phyloP scores from a whole-genome alignment of 305 asterid genomes.

The Rubia balearica region DNA sequence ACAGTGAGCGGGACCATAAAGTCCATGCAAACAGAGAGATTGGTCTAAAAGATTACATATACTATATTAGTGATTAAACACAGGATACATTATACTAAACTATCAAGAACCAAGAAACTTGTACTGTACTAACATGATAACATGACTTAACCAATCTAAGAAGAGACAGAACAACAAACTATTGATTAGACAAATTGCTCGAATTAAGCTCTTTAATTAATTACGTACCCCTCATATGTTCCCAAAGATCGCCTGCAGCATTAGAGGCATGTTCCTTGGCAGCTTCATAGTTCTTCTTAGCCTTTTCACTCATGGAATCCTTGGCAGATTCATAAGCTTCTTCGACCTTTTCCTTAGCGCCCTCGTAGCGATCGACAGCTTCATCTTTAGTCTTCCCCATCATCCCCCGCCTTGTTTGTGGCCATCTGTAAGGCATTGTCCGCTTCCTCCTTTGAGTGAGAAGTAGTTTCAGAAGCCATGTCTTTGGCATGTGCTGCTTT shows the following conservation, averaged over 20 bases:
- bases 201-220: slow-evolving; percentile 22
- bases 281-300: slow-evolving; percentile 29
- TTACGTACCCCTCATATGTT: slow-evolving; percentile 19
- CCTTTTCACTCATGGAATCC: slow-evolving; percentile 28
- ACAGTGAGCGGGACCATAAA: no score
- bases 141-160: neutral
- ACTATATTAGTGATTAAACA: neutral
- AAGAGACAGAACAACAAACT: neutral
- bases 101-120: neutral
- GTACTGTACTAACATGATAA: neutral
- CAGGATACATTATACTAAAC: neutral
- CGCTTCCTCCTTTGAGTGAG: slow-evolving; percentile 15
- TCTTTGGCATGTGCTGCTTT: slow-evolving; percentile 17
- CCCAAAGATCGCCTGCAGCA: slow-evolving; percentile 40
- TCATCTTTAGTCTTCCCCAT: slow-evolving; percentile 19
- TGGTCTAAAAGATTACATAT: neutral
- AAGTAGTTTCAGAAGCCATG: slow-evolving; percentile 17
- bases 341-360: slow-evolving; percentile 20
- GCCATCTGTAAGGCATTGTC: slow-evolving; percentile 22
- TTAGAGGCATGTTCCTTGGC: slow-evolving; percentile 48
- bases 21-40: neutral
- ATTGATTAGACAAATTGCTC: slow-evolving; percentile 11
- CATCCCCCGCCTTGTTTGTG: slow-evolving; percentile 23
- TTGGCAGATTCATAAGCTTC: slow-evolving; percentile 30
- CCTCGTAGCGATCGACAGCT: slow-evolving; percentile 24